Conservation (phyloP, 345 rosid species). For the Citropsis articulata region DNA sequence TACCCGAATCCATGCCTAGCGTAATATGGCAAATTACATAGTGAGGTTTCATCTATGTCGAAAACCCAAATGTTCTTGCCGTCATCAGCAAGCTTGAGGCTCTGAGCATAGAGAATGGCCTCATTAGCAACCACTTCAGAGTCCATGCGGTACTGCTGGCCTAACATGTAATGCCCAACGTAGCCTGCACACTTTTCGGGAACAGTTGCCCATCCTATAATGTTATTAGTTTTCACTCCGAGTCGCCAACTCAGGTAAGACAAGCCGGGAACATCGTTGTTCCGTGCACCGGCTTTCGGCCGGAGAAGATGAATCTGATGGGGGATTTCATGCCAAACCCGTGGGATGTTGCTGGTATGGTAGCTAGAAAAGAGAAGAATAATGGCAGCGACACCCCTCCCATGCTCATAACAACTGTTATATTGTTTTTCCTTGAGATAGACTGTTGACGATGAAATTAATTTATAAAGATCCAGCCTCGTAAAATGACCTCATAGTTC, state of each 20-base stretch:
- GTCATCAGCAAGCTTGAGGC: constrained; percentile 27
- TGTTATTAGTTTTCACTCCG: constrained; percentile 56
- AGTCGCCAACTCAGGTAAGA: constrained; percentile 62
- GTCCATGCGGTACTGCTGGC: constrained; percentile 43
- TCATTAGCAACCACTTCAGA: constrained; percentile 34
- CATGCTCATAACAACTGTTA: no score
- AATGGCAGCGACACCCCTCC: not conserved
- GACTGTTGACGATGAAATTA: no score
- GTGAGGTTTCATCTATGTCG: constrained; percentile 41
- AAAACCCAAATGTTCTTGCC: constrained; percentile 44
- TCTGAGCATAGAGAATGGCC: constrained; percentile 38
- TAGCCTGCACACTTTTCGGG: constrained; percentile 48
- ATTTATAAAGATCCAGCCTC: not conserved
- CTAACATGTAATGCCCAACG: constrained; percentile 49
- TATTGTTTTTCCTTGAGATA: no score
- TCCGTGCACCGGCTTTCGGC: constrained; percentile 27
- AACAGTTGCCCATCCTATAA: constrained; percentile 41
- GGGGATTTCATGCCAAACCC: constrained; percentile 9
- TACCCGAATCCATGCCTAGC: constrained; percentile 41
- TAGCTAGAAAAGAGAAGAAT: constrained; percentile 8
- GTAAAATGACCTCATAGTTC: no score
- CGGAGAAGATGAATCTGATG: constrained; percentile 41
- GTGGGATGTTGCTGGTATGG: constrained; percentile 11
- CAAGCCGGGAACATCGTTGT: constrained; percentile 11
- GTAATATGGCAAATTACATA: constrained; percentile 39